Evolutionary conservation across 2,329 filamentous ascomycete genomes (phyloP).

Genomic region (Sporothrix curviconia): DNA sequence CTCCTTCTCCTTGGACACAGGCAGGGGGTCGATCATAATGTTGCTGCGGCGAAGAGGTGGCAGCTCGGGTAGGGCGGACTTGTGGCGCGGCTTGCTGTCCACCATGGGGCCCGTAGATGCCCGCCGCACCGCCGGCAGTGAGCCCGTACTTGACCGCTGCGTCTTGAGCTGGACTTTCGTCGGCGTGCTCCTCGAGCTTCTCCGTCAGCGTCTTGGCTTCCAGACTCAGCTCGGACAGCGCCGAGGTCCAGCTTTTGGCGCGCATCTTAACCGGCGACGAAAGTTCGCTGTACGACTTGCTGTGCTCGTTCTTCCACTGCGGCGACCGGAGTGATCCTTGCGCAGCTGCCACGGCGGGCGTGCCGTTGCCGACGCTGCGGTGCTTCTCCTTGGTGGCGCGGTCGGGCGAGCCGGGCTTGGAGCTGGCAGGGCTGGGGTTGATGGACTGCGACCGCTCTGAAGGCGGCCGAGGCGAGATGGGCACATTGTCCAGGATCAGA

Average conservation of each 20-base stretch:
- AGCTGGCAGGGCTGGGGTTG: constrained; percentile 49
- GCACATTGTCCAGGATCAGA: constrained; percentile 72
- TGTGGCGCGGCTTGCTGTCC: constrained; percentile 49
- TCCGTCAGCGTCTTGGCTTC: constrained; percentile 72
- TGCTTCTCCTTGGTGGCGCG: constrained; percentile 46
- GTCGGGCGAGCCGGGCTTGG: constrained; percentile 49
- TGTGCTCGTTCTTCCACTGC: constrained; percentile 43
- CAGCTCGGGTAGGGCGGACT: constrained; percentile 61
- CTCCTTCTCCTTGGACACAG: constrained; percentile 80
- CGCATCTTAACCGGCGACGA: constrained; percentile 44
- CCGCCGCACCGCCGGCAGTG: constrained; percentile 30
- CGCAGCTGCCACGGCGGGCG: constrained; percentile 51
- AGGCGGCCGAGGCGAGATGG: constrained; percentile 65
- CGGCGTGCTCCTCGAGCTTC: constrained; percentile 72
- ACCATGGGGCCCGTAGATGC: constrained; percentile 24
- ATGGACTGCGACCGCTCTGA: constrained; percentile 42
- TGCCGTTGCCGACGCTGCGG: constrained; percentile 57
- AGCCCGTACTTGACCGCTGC: constrained; percentile 30
- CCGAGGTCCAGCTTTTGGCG: constrained; percentile 69
- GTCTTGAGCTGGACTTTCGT: constrained; percentile 49
- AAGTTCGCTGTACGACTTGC: constrained; percentile 29
- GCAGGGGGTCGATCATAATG: constrained; percentile 77
- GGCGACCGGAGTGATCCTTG: constrained; percentile 55
- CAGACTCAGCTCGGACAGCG: constrained; percentile 59
- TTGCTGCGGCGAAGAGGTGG: constrained; percentile 66